A percentile compares a stretch with the other conserved stretches of the same genome.
Conservation (phyloP, 345 rosid species). For the Linum trigynum region DNA sequence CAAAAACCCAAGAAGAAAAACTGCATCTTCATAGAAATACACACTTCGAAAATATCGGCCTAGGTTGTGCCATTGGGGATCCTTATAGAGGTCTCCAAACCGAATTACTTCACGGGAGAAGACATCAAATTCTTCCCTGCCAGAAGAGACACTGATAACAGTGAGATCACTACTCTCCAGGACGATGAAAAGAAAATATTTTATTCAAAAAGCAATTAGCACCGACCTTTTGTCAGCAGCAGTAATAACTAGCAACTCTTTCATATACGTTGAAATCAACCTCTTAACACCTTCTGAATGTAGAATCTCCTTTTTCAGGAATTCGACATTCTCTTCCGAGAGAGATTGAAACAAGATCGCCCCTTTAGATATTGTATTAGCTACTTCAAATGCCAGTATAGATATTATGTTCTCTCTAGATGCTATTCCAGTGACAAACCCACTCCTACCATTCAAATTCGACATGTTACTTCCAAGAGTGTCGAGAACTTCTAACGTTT, state of each 20-base stretch:
- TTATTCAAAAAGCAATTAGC: constrained; percentile 4
- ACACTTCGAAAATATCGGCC: constrained; percentile 67
- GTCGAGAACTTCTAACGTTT: constrained; percentile 64
- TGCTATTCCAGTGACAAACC: constrained; percentile 42
- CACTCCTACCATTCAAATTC: constrained; percentile 46
- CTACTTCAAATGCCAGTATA: constrained; percentile 83
- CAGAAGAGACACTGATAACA: constrained; percentile 4
- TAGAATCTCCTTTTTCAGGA: constrained; percentile 53
- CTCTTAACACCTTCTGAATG: constrained; percentile 56
- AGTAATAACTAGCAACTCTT: constrained; percentile 60
- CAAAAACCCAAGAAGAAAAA: neutral
- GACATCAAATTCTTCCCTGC: constrained; percentile 75
- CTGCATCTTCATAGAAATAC: constrained; percentile 13
- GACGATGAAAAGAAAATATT: neutral
- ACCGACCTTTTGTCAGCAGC: constrained; percentile 86
- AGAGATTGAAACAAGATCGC: constrained; percentile 61
- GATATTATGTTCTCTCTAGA: constrained; percentile 46
- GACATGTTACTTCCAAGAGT: constrained; percentile 74
- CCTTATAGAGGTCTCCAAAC: constrained; percentile 81
- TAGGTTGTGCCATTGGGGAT: constrained; percentile 82
- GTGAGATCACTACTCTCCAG: neutral
- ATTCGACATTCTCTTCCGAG: constrained; percentile 47
- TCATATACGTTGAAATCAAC: constrained; percentile 56
- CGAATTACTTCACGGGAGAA: constrained; percentile 70
- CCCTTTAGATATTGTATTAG: constrained; percentile 81